Base-by-base conservation (phyloP, 208 protist species). In the Trypanosoma melophagium region DNA sequence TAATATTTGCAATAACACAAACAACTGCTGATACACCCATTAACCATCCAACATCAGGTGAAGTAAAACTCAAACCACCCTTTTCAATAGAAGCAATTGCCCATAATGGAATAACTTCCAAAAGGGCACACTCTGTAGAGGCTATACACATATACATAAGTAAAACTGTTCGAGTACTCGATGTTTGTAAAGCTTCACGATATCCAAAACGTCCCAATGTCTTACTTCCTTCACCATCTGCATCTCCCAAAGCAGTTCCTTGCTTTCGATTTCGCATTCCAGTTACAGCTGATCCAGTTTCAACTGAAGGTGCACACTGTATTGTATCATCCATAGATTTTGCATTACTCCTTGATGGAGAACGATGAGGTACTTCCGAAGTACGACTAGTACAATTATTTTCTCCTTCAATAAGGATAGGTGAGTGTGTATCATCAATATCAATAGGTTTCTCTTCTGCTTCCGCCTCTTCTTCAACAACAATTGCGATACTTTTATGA, bases 81-180 rank as follows among this genome's bases (percentile, higher is more conserved):
- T 52, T 21, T 25, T 35, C 24, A 12, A 22, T 21, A 3, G 67
- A 47, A 3, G 81, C 76, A 13, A 85, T 80, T 0, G 71, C 47
- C 84, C 87, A 93, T 25, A 93, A 71, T 16, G 87, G 83, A 28
- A 93, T 79, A 8, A 76, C 76, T 62, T 87, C 71, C 8, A 68
- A 38, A n/a, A 68, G 21, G 2, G 62, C 62, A 51, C 50, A 68
- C 52, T 68, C 62, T 52, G 52, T 60, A 13, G 62, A 68, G 35
- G 51, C 25, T 21, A 68, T 68, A 21, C 62, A 68, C 62, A 68
- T 68, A 19, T 68, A 68, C 62, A 68, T 68, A 17, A 70, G 16
- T 22, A 80, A 59, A 7, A 80, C 66, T 17, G 57, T 31, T 35
- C 68, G 67, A 16, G 54, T 66, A 21, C 41, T 67, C 22, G 52